These are phyloP conservation scores for Mycosarcoma mackinlayi DNA, from an alignment of 1,284 basidiomycete genomes.

Conservation along the genomic window DNA sequence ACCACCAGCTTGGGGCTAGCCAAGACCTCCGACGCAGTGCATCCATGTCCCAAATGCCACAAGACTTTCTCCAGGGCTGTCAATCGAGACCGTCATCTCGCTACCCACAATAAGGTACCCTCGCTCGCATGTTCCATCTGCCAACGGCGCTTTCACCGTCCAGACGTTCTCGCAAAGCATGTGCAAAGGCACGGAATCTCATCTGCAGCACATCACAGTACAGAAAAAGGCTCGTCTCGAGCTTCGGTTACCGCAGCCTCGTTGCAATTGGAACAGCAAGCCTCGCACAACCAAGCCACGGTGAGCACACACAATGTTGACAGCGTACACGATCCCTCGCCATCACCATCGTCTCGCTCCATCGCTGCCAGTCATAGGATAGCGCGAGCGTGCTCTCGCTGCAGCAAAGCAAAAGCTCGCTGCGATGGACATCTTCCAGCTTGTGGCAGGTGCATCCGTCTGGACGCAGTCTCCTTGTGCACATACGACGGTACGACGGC, in stretches of 20 bases:
- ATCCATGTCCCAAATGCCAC: constrained; percentile 3
- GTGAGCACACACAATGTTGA: too few relatives aligned
- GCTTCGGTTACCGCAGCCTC: too few relatives aligned
- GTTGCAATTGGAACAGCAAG: too few relatives aligned
- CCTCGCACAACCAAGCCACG: too few relatives aligned
- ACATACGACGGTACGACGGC: background rate
- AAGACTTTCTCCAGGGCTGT: constrained; percentile 2
- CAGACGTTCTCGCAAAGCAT: constrained; percentile 6
- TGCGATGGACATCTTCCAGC: background rate
- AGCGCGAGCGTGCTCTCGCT: constrained; percentile 1
- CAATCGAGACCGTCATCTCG: constrained; percentile 7
- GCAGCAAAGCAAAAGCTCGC: constrained; percentile 4
- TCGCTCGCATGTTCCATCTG: constrained; percentile 1
- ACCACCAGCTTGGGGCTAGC: background rate
- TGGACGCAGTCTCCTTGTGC: background rate
- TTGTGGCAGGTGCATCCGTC: constrained; percentile 3
- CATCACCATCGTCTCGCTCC: background rate
- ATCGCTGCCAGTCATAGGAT: background rate
- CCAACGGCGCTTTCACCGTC: constrained; percentile 1
- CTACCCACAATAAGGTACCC: background rate
- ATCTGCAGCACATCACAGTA: background rate
- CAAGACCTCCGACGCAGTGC: background rate
- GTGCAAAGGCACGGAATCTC: background rate
- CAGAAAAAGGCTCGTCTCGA: background rate
- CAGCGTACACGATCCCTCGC: too few relatives aligned